Conservation (phyloP, 1,139 yeast species). For the Geotrichum cucujoidarum region DNA sequence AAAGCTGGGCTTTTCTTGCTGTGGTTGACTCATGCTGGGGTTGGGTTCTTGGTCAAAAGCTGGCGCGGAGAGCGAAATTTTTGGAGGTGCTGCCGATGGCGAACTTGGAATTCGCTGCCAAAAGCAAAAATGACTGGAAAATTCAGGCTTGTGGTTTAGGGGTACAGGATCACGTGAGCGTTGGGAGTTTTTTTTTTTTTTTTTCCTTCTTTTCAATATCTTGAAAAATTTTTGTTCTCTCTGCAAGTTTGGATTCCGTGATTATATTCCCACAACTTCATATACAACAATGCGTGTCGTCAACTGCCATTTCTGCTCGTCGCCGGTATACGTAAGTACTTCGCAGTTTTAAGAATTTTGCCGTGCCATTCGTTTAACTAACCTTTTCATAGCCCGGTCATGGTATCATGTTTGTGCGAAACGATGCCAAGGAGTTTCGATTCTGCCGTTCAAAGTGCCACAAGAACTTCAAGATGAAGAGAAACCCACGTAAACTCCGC, state of each 20-base stretch:
- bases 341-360: too few relatives aligned
- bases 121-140: background rate
- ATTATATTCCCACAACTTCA: background rate
- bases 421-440: conserved; percentile 94
- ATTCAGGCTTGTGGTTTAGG: conserved; percentile 1
- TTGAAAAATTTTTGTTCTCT: background rate
- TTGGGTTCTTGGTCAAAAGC: background rate
- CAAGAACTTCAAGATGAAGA: conserved; percentile 93
- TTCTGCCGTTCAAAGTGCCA: conserved; percentile 98
- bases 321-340: conserved; percentile 64
- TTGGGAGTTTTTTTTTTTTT: conserved; percentile 10
- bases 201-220: background rate
- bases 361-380: too few relatives aligned
- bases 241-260: background rate
- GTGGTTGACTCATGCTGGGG: conserved; percentile 4
- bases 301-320: conserved; percentile 94
- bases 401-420: conserved; percentile 96
- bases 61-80: background rate
- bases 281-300: conserved; percentile 71
- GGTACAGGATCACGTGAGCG: conserved; percentile 4
- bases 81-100: background rate
- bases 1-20: conserved; percentile 16
- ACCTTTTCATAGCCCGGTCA: conserved; percentile 62
- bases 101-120: background rate
- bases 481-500: conserved; percentile 95